Conservation (phyloP, 768 basidiomycete genomes). For the Termitomyces sp. region DNA sequence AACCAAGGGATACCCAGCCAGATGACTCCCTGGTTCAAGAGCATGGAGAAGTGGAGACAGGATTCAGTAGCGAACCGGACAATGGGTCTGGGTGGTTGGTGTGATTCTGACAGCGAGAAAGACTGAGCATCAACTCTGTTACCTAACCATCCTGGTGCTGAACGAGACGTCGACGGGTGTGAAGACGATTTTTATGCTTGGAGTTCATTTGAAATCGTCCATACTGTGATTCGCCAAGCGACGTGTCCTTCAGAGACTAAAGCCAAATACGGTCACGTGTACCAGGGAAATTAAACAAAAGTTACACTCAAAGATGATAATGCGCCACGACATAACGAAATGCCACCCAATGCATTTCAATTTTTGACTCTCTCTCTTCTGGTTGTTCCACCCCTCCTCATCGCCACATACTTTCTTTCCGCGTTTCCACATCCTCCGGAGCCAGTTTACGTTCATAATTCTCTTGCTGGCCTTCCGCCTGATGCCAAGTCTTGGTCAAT, state of each 20-base stretch:
- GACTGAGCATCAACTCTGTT: constrained; percentile 12
- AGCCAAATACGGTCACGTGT: constrained; percentile 5
- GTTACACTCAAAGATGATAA: background rate
- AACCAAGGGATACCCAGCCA: constrained; percentile 1
- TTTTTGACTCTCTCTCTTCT: constrained; percentile 51
- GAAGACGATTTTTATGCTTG: background rate
- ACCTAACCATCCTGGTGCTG: constrained; percentile 1
- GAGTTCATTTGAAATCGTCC: background rate
- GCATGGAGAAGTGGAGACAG: too few relatives aligned
- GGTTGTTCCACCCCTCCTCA: constrained; percentile 52
- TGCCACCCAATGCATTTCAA: constrained; percentile 30
- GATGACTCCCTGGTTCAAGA: too few relatives aligned
- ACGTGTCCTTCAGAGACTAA: background rate
- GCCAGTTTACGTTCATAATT: constrained; percentile 43
- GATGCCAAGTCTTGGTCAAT: constrained; percentile 57
- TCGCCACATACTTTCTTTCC: constrained; percentile 56
- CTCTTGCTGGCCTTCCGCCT: constrained; percentile 53
- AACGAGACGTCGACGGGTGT: background rate
- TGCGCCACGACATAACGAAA: constrained; percentile 10
- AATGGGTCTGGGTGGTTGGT: constrained; percentile 20
- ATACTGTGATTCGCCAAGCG: background rate
- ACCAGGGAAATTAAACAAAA: background rate
- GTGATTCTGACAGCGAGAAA: constrained; percentile 8
- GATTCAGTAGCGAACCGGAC: constrained; percentile 7
- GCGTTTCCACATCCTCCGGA: constrained; percentile 59